Percentiles rank a stretch among this genome's conserved stretches.
Evolutionary conservation across 371 early-diverging fungal genomes (phyloP).

Genomic region (Mortierella sp.): DNA sequence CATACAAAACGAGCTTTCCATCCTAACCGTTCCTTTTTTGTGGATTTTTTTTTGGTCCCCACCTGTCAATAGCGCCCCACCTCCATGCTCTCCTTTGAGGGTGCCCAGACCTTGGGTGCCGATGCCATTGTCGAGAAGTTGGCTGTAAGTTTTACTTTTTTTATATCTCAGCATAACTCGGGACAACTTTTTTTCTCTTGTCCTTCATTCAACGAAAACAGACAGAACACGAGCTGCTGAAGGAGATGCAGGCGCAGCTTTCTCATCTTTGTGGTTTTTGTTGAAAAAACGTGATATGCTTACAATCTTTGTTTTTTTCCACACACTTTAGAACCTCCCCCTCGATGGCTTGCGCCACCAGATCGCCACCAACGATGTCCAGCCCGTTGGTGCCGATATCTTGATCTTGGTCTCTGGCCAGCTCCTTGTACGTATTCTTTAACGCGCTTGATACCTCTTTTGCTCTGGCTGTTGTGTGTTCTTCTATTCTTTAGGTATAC

Average conservation of each 20-base stretch:
- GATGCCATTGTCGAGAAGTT: conserved; percentile 82
- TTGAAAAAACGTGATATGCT: background rate
- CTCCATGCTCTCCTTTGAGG: conserved; percentile 94
- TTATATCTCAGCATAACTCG: background rate
- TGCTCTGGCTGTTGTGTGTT: background rate
- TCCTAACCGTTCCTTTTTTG: background rate
- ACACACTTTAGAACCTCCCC: conserved; percentile 73
- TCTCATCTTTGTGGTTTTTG: background rate
- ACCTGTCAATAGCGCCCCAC: conserved; percentile 68
- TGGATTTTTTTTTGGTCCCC: background rate
- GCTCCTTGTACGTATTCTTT: conserved; percentile 71
- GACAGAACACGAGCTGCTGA: background rate
- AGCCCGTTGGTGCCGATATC: conserved; percentile 72
- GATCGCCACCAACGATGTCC: conserved; percentile 82
- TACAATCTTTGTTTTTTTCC: background rate
- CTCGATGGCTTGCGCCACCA: conserved; percentile 82
- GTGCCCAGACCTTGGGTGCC: conserved; percentile 71
- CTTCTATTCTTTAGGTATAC: background rate
- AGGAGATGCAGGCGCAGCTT: background rate
- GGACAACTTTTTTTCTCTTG: background rate
- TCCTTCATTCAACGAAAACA: background rate
- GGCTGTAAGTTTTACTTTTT: conserved; percentile 67
- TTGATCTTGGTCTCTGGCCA: conserved; percentile 90
- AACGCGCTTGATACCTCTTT: too few relatives aligned
- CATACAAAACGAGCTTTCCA: background rate